A percentile compares a stretch with the other conserved stretches of the same genome.
Evolutionary conservation across 495 filamentous ascomycete genomes (phyloP).

Genomic region (Xylaria flabelliformis): DNA sequence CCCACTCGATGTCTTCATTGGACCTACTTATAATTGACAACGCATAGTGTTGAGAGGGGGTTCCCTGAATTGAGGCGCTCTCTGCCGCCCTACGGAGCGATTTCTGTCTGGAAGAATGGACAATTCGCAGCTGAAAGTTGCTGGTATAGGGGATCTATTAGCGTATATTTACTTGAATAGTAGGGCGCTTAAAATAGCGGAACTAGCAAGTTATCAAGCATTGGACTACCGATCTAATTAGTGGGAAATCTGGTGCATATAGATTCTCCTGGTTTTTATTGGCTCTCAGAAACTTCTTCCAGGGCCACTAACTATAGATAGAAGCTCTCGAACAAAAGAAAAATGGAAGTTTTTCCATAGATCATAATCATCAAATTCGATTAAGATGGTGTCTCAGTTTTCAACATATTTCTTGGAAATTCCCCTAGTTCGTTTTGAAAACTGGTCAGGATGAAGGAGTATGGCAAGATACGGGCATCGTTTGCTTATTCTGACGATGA

Average conservation of each 20-base stretch:
- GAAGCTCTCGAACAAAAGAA: background rate
- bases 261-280: background rate
- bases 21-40: conserved; percentile 2
- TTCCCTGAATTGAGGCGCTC: background rate
- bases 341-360: background rate
- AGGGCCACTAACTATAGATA: background rate
- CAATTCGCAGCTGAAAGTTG: background rate
- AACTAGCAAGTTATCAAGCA: background rate
- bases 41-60: conserved; percentile 5
- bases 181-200: background rate
- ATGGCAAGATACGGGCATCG: background rate
- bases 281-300: background rate
- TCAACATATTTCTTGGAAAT: background rate
- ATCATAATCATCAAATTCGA: background rate
- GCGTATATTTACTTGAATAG: background rate
- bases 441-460: background rate
- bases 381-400: background rate
- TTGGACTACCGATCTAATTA: background rate
- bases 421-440: background rate
- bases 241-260: conserved; percentile 7
- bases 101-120: background rate
- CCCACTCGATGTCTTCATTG: background rate
- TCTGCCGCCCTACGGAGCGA: background rate
- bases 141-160: background rate
- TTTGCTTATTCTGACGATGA: background rate